A percentile compares a stretch with the other conserved stretches of the same genome.
Conservation (phyloP, 805 yeast species). For the Yamadazyma philogaea region DNA sequence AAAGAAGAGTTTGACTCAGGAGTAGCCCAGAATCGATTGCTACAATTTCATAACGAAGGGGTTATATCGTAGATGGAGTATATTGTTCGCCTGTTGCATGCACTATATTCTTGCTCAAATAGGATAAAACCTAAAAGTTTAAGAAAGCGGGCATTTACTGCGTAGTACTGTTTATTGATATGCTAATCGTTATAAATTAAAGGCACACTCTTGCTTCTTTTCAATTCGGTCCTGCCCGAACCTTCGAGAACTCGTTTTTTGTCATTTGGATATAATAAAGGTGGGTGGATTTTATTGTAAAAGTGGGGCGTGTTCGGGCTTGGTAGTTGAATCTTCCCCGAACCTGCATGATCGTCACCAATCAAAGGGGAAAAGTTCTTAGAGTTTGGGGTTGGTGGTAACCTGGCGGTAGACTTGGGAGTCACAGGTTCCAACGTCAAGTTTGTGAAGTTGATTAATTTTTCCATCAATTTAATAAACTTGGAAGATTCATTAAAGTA, state of each 20-base stretch:
- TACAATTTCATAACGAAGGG: no score
- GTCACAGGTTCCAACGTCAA: conserved; percentile 30
- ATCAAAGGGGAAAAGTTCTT: conserved; percentile 22
- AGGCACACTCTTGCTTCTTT: conserved; percentile 24
- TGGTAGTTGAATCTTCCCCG: conserved; percentile 11
- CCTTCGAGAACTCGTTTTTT: conserved; percentile 7
- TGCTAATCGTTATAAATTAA: conserved; percentile 11
- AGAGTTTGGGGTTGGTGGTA: conserved; percentile 28
- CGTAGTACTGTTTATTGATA: conserved; percentile 1
- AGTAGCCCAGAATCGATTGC: no score
- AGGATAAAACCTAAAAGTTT: no score
- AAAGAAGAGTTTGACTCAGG: no score
- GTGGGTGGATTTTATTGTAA: conserved; percentile 14
- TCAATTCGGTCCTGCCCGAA: conserved; percentile 15
- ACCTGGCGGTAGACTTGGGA: conserved; percentile 21
- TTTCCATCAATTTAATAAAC: conserved; percentile 35
- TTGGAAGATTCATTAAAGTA: conserved; percentile 39
- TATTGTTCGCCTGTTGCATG: no score
- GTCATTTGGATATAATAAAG: conserved; percentile 10
- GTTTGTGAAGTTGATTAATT: conserved; percentile 31
- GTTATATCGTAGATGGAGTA: no score
- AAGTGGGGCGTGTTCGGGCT: conserved; percentile 15
- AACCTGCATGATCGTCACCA: not conserved
- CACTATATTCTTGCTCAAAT: no score
- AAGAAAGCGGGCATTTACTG: not conserved